Conservation (phyloP, 2,329 filamentous ascomycete genomes). For the Aspergillus alliaceus region DNA sequence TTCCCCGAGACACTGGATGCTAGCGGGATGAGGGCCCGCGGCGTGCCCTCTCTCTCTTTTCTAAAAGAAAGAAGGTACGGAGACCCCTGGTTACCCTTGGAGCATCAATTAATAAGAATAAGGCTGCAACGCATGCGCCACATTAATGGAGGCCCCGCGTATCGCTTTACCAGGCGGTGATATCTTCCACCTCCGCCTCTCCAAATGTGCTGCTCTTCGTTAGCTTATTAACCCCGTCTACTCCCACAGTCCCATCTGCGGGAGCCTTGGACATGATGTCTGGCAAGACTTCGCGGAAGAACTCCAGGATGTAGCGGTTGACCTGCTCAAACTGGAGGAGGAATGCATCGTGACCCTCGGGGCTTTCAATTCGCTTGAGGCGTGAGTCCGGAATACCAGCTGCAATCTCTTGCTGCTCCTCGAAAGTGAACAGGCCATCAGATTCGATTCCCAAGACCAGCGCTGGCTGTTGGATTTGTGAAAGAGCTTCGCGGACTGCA, state of each 20-base stretch:
- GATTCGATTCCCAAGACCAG: constrained; percentile 92
- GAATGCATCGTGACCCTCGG: constrained; percentile 96
- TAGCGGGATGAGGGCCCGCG: constrained; percentile 12
- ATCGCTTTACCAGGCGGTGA: constrained; percentile 77
- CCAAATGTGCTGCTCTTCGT: constrained; percentile 91
- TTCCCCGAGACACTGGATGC: constrained; percentile 22
- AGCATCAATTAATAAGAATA: constrained; percentile 10
- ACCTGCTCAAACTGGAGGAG: constrained; percentile 96
- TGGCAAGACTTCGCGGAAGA: constrained; percentile 77
- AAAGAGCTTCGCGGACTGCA: constrained; percentile 71
- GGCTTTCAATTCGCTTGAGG: constrained; percentile 84
- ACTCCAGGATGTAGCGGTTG: constrained; percentile 80
- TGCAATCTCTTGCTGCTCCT: constrained; percentile 91
- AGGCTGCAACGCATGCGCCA: constrained; percentile 34
- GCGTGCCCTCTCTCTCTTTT: constrained; percentile 16
- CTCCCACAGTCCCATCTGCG: constrained; percentile 46
- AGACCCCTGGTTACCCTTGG: constrained; percentile 5
- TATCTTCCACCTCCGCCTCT: constrained; percentile 93
- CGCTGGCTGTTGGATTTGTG: constrained; percentile 81
- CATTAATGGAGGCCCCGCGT: not conserved
- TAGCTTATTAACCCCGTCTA: constrained; percentile 60
- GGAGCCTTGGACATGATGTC: constrained; percentile 77
- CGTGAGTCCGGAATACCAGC: constrained; percentile 74
- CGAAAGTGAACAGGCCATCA: constrained; percentile 94
- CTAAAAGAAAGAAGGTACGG: constrained; percentile 13